These are phyloP conservation scores for Leccinum subrobustum DNA, from an alignment of 1,284 basidiomycete genomes.

Conservation along the genomic window DNA sequence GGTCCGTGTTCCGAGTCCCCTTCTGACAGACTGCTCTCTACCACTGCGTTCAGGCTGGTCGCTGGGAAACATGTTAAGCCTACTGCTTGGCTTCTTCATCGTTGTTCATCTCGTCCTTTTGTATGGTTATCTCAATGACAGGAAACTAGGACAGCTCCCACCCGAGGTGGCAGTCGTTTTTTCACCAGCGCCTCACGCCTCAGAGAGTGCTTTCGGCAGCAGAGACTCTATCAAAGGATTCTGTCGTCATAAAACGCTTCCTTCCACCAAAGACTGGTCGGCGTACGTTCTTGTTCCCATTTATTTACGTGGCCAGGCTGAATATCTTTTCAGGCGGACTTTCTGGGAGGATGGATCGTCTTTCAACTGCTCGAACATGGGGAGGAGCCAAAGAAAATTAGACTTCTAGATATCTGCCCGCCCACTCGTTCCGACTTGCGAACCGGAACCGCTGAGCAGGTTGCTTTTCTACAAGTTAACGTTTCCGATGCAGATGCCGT, in stretches of 20 bases:
- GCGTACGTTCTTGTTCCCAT: constrained; percentile 29
- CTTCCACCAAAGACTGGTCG: constrained; percentile 54
- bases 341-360: constrained; percentile 75
- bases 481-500: constrained; percentile 53
- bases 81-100: constrained; percentile 9
- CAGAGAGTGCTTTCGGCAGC: constrained; percentile 40
- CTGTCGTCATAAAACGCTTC: constrained; percentile 28
- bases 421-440: constrained; percentile 55
- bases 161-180: constrained; percentile 38
- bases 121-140: constrained; percentile 55
- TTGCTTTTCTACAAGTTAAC: constrained; percentile 59
- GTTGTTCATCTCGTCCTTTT: constrained; percentile 24
- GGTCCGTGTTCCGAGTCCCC: background rate
- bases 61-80: constrained; percentile 16
- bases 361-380: constrained; percentile 63
- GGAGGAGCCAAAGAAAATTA: constrained; percentile 61
- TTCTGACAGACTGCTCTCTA: background rate
- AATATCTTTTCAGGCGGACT: constrained; percentile 52
- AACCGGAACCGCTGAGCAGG: constrained; percentile 45
- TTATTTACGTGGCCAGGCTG: background rate
- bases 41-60: background rate
- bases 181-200: constrained; percentile 45
- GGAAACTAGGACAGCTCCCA: constrained; percentile 45
- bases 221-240: constrained; percentile 34
- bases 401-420: constrained; percentile 62